Percentiles rank a stretch among this genome's conserved stretches.
These are phyloP conservation scores for Saturnispora hagleri DNA, from an alignment of 805 yeast species.

Conservation along the genomic window DNA sequence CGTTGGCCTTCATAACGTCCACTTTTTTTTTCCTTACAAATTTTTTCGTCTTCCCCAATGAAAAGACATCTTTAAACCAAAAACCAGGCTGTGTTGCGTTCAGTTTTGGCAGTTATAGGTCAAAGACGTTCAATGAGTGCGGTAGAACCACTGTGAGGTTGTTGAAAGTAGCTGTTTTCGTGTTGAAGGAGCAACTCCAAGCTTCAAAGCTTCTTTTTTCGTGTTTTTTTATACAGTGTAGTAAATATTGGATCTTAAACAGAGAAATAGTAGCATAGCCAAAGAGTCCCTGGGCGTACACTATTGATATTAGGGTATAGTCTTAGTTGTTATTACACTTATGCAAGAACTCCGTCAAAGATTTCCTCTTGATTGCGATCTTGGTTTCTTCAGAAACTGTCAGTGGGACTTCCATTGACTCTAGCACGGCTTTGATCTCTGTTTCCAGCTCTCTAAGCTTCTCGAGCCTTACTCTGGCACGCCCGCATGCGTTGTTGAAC, in stretches of 20 bases:
- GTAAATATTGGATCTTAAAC: no score
- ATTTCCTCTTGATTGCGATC: conserved; percentile 9
- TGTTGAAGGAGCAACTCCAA: not conserved
- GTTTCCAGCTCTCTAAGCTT: conserved; percentile 33
- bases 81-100: not conserved
- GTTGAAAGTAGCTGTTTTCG: no score
- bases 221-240: not conserved
- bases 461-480: conserved; percentile 33
- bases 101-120: not conserved
- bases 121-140: not conserved
- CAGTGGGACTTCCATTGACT: conserved; percentile 22
- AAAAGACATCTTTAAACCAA: not conserved
- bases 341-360: not conserved
- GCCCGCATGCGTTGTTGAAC: conserved; percentile 36
- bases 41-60: not conserved
- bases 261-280: no score
- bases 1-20: not conserved
- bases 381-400: conserved; percentile 1
- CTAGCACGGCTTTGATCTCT: conserved; percentile 24
- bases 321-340: not conserved
- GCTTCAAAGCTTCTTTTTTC: not conserved
- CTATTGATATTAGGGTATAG: no score
- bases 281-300: no score
- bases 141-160: no score
- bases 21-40: conserved; percentile 1